phyloP scores from a whole-genome alignment of 176 grass and related monocot genomes.

The Microstegium vimineum region DNA sequence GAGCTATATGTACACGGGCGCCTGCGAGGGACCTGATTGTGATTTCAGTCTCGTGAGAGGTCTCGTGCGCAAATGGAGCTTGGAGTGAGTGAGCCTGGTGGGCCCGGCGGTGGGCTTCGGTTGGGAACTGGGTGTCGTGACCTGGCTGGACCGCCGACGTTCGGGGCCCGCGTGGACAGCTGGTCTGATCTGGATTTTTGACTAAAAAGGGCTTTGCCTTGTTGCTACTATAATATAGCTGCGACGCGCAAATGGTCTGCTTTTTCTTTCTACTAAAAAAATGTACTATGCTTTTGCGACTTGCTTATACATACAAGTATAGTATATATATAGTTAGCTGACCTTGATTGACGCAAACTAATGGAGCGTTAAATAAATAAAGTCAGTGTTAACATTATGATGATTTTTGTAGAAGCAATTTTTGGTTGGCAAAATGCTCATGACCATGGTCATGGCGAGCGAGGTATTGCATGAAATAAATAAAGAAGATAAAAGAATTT shows the following conservation, averaged over 20 bases:
- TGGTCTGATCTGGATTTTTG: slow-evolving; percentile 47
- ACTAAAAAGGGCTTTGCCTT: not conserved
- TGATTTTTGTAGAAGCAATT: not conserved
- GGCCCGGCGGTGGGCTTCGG: slow-evolving; percentile 17
- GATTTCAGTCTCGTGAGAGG: not conserved
- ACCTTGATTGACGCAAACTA: not conserved
- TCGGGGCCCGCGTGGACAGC: slow-evolving; percentile 14
- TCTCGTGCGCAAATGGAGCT: not conserved
- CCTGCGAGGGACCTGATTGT: not conserved
- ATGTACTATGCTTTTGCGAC: not conserved
- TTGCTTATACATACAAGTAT: not conserved
- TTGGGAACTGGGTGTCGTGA: slow-evolving; percentile 3
- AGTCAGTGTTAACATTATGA: not conserved
- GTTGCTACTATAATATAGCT: not conserved
- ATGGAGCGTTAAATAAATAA: not conserved
- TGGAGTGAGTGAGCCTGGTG: not conserved
- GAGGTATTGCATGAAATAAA: too few relatives aligned
- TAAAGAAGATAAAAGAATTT: not conserved
- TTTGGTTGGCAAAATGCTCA: not conserved
- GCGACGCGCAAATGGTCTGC: not conserved
- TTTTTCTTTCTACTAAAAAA: too few relatives aligned
- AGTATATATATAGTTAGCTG: not conserved
- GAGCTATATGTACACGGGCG: not conserved
- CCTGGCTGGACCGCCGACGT: slow-evolving; percentile 25
- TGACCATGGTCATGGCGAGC: too few relatives aligned